phyloP scores from a whole-genome alignment of 2,329 filamentous ascomycete species.

The Dissoconium aciculare region DNA sequence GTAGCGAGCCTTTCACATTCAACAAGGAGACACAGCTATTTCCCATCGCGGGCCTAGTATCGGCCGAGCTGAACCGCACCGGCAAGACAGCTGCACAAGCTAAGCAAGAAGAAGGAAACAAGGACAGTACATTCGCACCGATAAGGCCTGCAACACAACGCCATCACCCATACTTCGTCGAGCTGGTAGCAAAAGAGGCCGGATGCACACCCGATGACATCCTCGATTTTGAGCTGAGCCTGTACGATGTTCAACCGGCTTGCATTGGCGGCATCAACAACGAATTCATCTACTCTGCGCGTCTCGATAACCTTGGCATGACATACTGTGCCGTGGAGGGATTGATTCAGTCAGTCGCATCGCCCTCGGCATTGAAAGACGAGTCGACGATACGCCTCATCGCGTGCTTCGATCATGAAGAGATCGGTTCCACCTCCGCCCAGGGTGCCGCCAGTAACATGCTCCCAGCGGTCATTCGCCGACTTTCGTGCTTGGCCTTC shows the following conservation, averaged over 20 bases:
- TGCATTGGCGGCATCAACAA: slow-evolving; percentile 79
- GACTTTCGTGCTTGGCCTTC: slow-evolving; percentile 59
- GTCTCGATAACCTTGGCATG: slow-evolving; percentile 92
- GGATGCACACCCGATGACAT: slow-evolving; percentile 56
- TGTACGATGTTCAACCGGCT: slow-evolving; percentile 89
- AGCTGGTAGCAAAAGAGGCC: slow-evolving; percentile 69
- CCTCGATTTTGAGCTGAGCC: slow-evolving; percentile 87
- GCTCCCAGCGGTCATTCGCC: slow-evolving; percentile 70
- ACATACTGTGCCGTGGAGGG: slow-evolving; percentile 83
- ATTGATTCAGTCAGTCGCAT: slow-evolving; percentile 62
- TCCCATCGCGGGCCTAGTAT: slow-evolving; percentile 76
- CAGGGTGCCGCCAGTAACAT: slow-evolving; percentile 91
- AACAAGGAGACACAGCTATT: slow-evolving; percentile 97
- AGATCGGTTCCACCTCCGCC: slow-evolving; percentile 82
- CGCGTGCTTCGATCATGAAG: slow-evolving; percentile 93
- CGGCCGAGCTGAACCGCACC: slow-evolving; percentile 73
- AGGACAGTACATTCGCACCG: slow-evolving; percentile 46
- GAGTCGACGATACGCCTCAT: slow-evolving; percentile 80
- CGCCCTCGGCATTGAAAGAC: slow-evolving; percentile 49
- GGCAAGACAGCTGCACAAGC: slow-evolving; percentile 38
- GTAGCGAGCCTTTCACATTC: slow-evolving; percentile 71
- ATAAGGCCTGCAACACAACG: slow-evolving; percentile 64
- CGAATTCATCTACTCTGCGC: slow-evolving; percentile 91
- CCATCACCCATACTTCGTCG: slow-evolving; percentile 76
- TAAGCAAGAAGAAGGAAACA: slow-evolving; percentile 28